Evolutionary conservation across 2,329 filamentous ascomycete species (phyloP).

Genomic region (Dactylella cylindrospora): DNA sequence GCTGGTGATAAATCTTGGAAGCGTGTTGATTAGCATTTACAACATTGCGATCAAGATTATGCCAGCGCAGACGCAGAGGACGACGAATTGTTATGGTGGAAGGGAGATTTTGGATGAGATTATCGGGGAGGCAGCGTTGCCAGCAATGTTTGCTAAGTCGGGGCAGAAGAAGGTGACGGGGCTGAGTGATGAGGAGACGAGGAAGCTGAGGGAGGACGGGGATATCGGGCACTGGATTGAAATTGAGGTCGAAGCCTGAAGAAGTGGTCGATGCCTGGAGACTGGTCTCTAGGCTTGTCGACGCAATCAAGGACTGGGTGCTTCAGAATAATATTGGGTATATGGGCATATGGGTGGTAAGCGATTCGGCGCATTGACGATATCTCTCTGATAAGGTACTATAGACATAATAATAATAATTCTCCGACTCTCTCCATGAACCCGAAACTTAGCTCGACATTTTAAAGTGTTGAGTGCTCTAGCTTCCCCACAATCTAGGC

Average conservation of each 20-base stretch:
- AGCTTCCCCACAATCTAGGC: no score
- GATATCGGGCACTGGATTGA: slow-evolving; percentile 26
- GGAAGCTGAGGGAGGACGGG: slow-evolving; percentile 17
- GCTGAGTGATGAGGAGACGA: slow-evolving; percentile 24
- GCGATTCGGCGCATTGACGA: no score
- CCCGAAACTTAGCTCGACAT: no score
- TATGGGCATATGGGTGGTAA: no score
- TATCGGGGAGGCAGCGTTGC: slow-evolving; percentile 15
- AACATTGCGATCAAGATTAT: slow-evolving; percentile 38
- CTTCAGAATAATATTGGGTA: not conserved
- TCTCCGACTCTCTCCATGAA: no score
- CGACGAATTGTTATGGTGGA: slow-evolving; percentile 34
- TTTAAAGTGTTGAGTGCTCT: no score
- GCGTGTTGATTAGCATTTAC: slow-evolving; percentile 34
- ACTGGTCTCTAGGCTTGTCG: not conserved
- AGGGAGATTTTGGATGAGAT: slow-evolving; percentile 34
- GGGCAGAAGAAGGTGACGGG: slow-evolving; percentile 19
- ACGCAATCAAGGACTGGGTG: no score
- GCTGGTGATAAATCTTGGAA: slow-evolving; percentile 34
- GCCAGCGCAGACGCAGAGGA: slow-evolving; percentile 41
- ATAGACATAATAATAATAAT: no score
- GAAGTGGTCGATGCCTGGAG: no score
- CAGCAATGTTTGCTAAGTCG: slow-evolving; percentile 27
- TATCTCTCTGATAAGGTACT: no score
- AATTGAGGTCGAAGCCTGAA: slow-evolving; percentile 19